Evolutionary conservation across 1,284 basidiomycete species (phyloP).

Genomic region (Apiotrichum laibachii): DNA sequence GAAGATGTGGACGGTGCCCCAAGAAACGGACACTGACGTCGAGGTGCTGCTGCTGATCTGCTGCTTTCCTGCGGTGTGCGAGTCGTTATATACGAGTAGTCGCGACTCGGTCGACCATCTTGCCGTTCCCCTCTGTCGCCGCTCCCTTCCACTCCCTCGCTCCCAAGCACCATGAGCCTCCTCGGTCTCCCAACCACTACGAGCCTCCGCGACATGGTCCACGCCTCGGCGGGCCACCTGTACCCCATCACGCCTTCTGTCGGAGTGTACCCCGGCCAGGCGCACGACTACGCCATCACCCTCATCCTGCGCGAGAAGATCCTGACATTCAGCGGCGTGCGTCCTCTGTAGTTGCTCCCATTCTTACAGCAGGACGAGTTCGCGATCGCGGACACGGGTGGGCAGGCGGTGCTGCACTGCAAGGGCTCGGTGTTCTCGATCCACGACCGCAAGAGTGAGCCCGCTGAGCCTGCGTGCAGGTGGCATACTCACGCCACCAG

Average conservation of each 20-base stretch:
- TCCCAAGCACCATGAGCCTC: no score
- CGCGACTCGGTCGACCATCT: no score
- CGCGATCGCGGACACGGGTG: constrained; percentile 3
- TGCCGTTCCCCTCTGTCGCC: no score
- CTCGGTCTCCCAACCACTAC: no score
- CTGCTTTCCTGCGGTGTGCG: no score
- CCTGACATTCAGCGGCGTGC: constrained; percentile 8
- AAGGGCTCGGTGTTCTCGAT: constrained; percentile 6
- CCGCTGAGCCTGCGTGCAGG: neutral
- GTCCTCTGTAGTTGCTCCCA: neutral
- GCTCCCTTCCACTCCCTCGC: no score
- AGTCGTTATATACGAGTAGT: no score
- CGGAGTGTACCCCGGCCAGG: constrained; percentile 8
- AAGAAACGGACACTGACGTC: no score
- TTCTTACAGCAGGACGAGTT: constrained; percentile 7
- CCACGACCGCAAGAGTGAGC: constrained; percentile 17
- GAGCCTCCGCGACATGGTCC: constrained; percentile 15
- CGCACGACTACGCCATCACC: neutral
- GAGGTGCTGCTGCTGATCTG: no score
- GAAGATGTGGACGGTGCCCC: no score
- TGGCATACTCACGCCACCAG: neutral
- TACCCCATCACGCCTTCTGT: constrained; percentile 1
- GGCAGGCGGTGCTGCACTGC: constrained; percentile 7
- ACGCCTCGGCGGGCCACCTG: constrained; percentile 3
- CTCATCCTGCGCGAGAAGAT: constrained; percentile 36